Percentiles rank a stretch among this genome's conserved stretches.
phyloP scores from a whole-genome alignment of 176 grass and related monocot species.

The Oryza nivara region DNA sequence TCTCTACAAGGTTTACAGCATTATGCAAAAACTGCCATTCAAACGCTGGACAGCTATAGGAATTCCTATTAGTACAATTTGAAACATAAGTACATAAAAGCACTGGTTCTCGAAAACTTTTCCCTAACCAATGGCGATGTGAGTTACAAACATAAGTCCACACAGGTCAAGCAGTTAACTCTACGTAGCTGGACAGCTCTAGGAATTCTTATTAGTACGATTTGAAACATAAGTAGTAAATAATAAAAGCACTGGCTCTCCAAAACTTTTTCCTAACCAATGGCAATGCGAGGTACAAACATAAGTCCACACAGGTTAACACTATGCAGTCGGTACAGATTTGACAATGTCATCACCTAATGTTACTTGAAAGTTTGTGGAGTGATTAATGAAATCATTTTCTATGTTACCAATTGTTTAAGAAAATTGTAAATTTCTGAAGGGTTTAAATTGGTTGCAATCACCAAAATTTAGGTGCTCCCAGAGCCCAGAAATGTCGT shows the following conservation, averaged over 20 bases:
- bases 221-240: neutral
- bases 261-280: slow-evolving; percentile 10
- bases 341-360: slow-evolving; percentile 11
- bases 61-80: neutral
- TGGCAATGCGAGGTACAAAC: neutral
- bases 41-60: neutral
- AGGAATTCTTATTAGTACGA: neutral
- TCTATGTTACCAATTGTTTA: too few relatives aligned
- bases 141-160: neutral
- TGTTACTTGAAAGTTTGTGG: neutral
- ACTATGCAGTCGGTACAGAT: neutral
- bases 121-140: neutral
- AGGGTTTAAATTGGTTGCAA: neutral
- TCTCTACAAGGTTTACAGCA: neutral
- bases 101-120: slow-evolving; percentile 5
- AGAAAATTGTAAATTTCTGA: neutral
- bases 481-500: neutral
- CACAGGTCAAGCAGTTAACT: neutral
- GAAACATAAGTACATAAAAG: neutral
- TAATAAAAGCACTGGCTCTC: neutral
- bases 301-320: neutral
- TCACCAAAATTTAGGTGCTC: too few relatives aligned
- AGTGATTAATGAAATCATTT: too few relatives aligned
- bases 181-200: neutral
- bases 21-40: neutral